A percentile compares a stretch with the other conserved stretches of the same genome.
Evolutionary conservation across 179 eudicot genomes (phyloP).

Genomic region (Heliamphora pulchella): DNA sequence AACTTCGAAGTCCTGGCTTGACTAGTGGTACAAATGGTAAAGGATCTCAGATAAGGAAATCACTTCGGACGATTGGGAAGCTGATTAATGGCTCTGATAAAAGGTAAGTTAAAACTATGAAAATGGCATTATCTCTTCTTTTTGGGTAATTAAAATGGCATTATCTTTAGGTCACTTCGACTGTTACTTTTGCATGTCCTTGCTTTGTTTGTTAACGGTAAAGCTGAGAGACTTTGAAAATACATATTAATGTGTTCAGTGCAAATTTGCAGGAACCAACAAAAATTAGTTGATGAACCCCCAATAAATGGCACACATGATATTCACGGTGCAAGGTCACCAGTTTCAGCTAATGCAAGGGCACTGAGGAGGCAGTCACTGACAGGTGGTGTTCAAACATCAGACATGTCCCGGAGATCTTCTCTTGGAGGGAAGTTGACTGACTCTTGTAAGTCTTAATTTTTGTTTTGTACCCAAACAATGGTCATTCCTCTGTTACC

Average conservation of each 20-base stretch:
- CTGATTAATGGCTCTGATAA: slow-evolving; percentile 79
- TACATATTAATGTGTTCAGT: background rate
- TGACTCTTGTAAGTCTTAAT: slow-evolving; percentile 38
- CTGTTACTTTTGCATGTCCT: background rate
- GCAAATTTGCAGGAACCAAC: slow-evolving; percentile 42
- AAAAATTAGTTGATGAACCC: slow-evolving; percentile 21
- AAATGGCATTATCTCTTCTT: background rate
- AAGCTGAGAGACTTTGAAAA: background rate
- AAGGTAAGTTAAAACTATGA: slow-evolving; percentile 34
- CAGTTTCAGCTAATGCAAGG: slow-evolving; percentile 34
- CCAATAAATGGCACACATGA: background rate
- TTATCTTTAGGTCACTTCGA: background rate
- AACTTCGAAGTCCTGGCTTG: slow-evolving; percentile 31
- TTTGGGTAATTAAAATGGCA: too few relatives aligned
- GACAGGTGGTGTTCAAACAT: slow-evolving; percentile 38
- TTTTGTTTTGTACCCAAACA: too few relatives aligned
- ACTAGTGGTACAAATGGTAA: slow-evolving; percentile 41
- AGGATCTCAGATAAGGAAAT: slow-evolving; percentile 70
- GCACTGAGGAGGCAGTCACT: slow-evolving; percentile 61
- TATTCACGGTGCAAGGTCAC: slow-evolving; percentile 28
- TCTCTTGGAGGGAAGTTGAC: slow-evolving; percentile 54
- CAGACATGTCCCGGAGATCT: slow-evolving; percentile 32
- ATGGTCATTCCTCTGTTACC: too few relatives aligned
- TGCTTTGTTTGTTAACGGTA: background rate
- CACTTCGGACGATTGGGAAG: slow-evolving; percentile 71